Evolutionary conservation across 768 basidiomycete genomes (phyloP).

Genomic region (Rhodotorula paludigena): DNA sequence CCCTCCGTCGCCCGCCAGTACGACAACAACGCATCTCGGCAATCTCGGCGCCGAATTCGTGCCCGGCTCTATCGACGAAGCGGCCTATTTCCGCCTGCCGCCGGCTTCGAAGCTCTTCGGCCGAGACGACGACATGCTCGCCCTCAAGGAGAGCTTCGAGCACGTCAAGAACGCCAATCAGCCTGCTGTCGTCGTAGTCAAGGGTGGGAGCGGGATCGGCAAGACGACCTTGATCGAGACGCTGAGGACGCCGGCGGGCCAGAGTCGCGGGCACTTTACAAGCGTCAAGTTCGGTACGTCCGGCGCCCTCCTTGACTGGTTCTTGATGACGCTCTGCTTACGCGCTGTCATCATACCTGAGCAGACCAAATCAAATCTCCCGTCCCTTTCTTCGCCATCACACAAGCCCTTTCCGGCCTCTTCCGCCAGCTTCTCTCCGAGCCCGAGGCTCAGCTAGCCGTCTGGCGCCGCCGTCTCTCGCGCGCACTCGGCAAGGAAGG

Average conservation of each 20-base stretch:
- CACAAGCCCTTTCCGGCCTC: conserved; percentile 31
- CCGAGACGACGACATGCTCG: conserved; percentile 12
- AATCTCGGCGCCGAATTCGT: conserved; percentile 17
- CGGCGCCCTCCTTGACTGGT: too few relatives aligned
- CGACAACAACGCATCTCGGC: conserved; percentile 1
- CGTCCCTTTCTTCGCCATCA: conserved; percentile 39
- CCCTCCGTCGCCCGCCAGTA: not conserved
- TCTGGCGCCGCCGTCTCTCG: conserved; percentile 32
- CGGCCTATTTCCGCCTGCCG: conserved; percentile 34
- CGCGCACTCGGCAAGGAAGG: conserved; percentile 30
- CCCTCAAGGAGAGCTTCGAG: conserved; percentile 15
- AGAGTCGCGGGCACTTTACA: conserved; percentile 16
- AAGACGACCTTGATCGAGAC: conserved; percentile 35
- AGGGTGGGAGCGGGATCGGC: conserved; percentile 28
- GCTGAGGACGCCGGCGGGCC: conserved; percentile 15
- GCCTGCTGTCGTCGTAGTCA: conserved; percentile 23
- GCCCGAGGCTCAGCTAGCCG: conserved; percentile 12
- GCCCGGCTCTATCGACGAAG: conserved; percentile 28
- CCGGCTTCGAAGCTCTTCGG: conserved; percentile 30
- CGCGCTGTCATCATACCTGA: not conserved
- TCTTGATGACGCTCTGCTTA: not conserved
- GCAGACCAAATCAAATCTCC: conserved; percentile 38
- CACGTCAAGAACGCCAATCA: conserved; percentile 12
- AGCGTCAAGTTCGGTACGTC: conserved; percentile 33
- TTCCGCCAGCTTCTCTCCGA: conserved; percentile 37